These are phyloP conservation scores for Kurtzmaniella fragi DNA, from an alignment of 805 yeast genomes.

Conservation along the genomic window DNA sequence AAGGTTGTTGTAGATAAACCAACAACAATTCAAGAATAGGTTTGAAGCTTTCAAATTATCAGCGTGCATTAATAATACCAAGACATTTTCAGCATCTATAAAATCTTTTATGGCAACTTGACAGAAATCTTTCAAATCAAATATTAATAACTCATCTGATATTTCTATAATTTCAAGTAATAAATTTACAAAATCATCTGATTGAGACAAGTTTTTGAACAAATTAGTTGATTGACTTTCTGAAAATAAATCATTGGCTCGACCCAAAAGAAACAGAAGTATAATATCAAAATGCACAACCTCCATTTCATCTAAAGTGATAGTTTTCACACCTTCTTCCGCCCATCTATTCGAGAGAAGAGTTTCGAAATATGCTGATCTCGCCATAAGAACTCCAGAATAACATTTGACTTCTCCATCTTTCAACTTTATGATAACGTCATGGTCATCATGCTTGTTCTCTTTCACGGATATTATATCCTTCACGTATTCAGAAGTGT, in stretches of 20 bases:
- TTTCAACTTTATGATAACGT: conserved; percentile 41
- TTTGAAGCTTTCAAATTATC: conserved; percentile 46
- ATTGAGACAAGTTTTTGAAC: conserved; percentile 26
- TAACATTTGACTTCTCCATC: conserved; percentile 47
- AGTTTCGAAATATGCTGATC: conserved; percentile 63
- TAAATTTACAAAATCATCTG: conserved; percentile 44
- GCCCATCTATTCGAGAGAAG: conserved; percentile 55
- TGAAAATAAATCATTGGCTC: conserved; percentile 23
- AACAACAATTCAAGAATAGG: conserved; percentile 55
- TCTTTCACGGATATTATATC: conserved; percentile 11
- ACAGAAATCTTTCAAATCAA: conserved; percentile 54
- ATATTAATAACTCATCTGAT: conserved; percentile 59
- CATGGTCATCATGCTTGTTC: conserved; percentile 20
- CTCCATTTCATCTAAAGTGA: conserved; percentile 43
- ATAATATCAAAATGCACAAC: conserved; percentile 42
- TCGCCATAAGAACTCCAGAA: conserved; percentile 45
- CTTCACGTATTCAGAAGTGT: conserved; percentile 11
- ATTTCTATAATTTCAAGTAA: conserved; percentile 56
- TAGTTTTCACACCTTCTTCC: conserved; percentile 6
- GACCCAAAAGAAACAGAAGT: conserved; percentile 55
- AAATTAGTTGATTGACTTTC: no score
- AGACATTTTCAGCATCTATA: conserved; percentile 56
- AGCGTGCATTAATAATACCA: conserved; percentile 51
- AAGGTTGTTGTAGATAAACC: conserved; percentile 64
- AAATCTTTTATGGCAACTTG: conserved; percentile 57